Base-by-base conservation (phyloP, 2,329 filamentous ascomycete genomes). In the Ophiocordyceps robertsii region DNA sequence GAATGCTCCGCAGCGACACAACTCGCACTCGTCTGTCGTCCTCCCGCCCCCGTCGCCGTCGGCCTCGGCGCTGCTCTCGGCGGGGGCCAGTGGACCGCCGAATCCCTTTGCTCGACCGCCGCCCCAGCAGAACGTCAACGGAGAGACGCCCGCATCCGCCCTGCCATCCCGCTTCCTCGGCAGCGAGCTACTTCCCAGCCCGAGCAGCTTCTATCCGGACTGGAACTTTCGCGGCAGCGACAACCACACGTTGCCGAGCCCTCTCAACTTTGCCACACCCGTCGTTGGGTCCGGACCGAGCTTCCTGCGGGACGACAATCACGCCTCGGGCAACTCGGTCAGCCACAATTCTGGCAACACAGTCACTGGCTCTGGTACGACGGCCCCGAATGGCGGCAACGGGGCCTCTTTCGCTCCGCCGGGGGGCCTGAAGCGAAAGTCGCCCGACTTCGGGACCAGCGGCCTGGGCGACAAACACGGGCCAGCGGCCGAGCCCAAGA, bases 41-140 rank as follows among this genome's bases (percentile, higher is more conserved):
- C 71, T 98, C 6, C 92, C 92, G 16, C 90, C 90, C 8, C 92
- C 92, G 0, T 95, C 92, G 1, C 90, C 92, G 0, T 94, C 87
- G 29, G 84, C 87, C 3, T 84, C 84, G 19, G 79, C 87, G 3
- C 70, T 96, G 7, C 69, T 95, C 43, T 95, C 88, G 39, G 92
- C 92, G 0, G 92, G 92, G 35, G 90, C 92, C 9, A 83, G 82
- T 32, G 92, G 92, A 0, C 92, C 92, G 13, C 88, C 88, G 2
- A 98, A 98, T 59, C 92, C 92, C 0, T 98, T 96, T 60, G 92
- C 92, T 8, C 75, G 90, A 36, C 92, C 90, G 1, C 75, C 81
- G 24, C 87, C 84, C 5, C 85, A 88, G 27, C 71, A 77, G 44
- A 77, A 73, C 52, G 64, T 69, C 48, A 70, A 68, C 46, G 66